phyloP scores from a whole-genome alignment of 768 basidiomycete species.

The Psilocybe subaeruginosa region DNA sequence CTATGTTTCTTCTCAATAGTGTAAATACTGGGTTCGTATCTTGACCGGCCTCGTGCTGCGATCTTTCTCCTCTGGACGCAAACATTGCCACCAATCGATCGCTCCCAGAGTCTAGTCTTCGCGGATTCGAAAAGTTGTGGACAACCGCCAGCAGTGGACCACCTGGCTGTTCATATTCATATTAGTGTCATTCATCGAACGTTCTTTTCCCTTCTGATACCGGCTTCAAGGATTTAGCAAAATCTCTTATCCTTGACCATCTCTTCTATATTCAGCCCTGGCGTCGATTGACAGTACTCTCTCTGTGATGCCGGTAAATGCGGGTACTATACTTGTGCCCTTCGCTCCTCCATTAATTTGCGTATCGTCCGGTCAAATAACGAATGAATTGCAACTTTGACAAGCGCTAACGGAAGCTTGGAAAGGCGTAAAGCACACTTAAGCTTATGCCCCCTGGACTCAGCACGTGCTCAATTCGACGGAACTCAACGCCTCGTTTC shows the following conservation, averaged over 20 bases:
- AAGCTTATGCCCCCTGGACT: neutral
- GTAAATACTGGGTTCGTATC: neutral
- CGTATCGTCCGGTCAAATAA: neutral
- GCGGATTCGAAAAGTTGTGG: conserved; percentile 5
- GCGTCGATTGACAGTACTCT: conserved; percentile 7
- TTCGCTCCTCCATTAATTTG: neutral
- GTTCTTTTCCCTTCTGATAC: conserved; percentile 6
- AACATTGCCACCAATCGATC: conserved; percentile 1
- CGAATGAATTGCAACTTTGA: neutral
- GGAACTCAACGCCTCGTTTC: conserved; percentile 13
- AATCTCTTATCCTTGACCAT: conserved; percentile 15
- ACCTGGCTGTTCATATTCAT: conserved; percentile 7
- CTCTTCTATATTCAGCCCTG: conserved; percentile 8
- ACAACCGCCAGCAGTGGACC: neutral
- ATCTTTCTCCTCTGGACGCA: neutral
- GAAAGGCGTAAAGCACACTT: neutral
- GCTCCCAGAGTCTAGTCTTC: conserved; percentile 1
- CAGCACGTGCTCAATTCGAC: conserved; percentile 5
- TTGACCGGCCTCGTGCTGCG: conserved; percentile 12
- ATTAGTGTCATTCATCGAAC: conserved; percentile 7
- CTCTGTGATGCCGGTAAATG: conserved; percentile 1
- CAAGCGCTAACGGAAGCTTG: conserved; percentile 7
- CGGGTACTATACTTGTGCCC: neutral
- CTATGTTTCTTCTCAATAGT: too few species aligned
- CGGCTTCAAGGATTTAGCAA: conserved; percentile 1